Conservation (phyloP, 1,284 basidiomycete species). For the Agroathelia rolfsii region DNA sequence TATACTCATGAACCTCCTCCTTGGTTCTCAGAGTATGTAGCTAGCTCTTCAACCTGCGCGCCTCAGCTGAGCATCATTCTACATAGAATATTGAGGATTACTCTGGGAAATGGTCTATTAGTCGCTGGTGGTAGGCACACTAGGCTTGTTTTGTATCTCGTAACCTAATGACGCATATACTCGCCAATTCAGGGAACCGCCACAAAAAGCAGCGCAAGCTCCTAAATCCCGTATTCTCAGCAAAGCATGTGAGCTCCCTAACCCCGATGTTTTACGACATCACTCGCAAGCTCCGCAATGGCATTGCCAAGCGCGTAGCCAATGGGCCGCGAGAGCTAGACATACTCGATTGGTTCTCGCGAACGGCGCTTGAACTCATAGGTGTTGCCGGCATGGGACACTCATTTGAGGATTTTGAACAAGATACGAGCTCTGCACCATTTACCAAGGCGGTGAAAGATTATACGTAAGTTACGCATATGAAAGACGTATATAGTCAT, state of each 20-base stretch:
- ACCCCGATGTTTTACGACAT: constrained; percentile 29
- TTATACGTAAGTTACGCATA: too few species aligned
- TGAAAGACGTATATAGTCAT: too few species aligned
- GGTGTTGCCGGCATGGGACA: constrained; percentile 28
- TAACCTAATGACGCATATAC: not conserved
- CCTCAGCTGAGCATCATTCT: not conserved
- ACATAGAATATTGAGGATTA: constrained; percentile 20
- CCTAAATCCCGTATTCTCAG: constrained; percentile 38
- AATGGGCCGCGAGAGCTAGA: constrained; percentile 24
- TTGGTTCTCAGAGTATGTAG: constrained; percentile 13
- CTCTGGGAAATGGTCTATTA: constrained; percentile 29
- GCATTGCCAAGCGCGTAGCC: constrained; percentile 8
- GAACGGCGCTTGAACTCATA: constrained; percentile 21
- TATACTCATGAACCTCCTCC: constrained; percentile 26
- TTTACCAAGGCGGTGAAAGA: too few species aligned
- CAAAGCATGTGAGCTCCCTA: constrained; percentile 32
- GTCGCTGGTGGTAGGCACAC: too few species aligned
- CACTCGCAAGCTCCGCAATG: constrained; percentile 22
- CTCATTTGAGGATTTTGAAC: constrained; percentile 27
- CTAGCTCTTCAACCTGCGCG: not conserved
- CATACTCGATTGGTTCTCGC: constrained; percentile 16
- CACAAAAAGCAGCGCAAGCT: constrained; percentile 36
- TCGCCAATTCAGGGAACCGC: constrained; percentile 24
- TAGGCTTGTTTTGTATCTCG: constrained; percentile 16
- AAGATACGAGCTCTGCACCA: constrained; percentile 21